These are phyloP conservation scores for Liquidambar formosana DNA, from an alignment of 164 flowering plant genomes.

Conservation along the genomic window DNA sequence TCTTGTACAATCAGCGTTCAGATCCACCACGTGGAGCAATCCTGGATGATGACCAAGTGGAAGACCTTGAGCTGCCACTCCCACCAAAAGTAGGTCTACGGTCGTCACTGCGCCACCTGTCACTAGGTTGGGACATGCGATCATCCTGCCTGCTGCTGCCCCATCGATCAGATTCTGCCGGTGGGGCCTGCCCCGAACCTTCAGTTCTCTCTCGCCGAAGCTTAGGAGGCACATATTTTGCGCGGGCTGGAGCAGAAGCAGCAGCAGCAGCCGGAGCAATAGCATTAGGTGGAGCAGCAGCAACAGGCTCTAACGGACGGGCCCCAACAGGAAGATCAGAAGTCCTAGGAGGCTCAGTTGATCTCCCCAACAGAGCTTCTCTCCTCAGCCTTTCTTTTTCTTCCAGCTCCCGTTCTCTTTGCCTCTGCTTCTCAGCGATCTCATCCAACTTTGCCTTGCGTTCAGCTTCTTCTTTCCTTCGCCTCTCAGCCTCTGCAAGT, in stretches of 20 bases:
- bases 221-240: slow-evolving; percentile 69
- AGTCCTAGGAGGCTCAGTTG: slow-evolving; percentile 34
- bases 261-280: slow-evolving; percentile 33
- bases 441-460: slow-evolving; percentile 74
- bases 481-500: slow-evolving; percentile 74
- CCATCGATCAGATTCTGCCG: slow-evolving; percentile 46
- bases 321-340: slow-evolving; percentile 29
- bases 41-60: slow-evolving; percentile 27
- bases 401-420: slow-evolving; percentile 71
- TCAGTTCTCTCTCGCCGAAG: slow-evolving; percentile 27
- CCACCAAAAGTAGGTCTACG: slow-evolving; percentile 17
- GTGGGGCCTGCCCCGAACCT: slow-evolving; percentile 31
- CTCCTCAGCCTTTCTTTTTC: slow-evolving; percentile 60
- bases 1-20: neutral
- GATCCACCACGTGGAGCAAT: neutral
- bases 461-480: slow-evolving; percentile 79
- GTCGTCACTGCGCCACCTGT: slow-evolving; percentile 43
- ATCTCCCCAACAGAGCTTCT: slow-evolving; percentile 50
- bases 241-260: slow-evolving; percentile 41
- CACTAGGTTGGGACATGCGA: slow-evolving; percentile 12
- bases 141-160: slow-evolving; percentile 26
- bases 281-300: slow-evolving; percentile 31
- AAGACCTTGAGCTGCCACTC: slow-evolving; percentile 20
- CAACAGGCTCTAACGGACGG: slow-evolving; percentile 29
- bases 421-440: slow-evolving; percentile 84